These are phyloP conservation scores for Naegleria lovaniensis DNA, from an alignment of 208 protist species.

Conservation along the genomic window DNA sequence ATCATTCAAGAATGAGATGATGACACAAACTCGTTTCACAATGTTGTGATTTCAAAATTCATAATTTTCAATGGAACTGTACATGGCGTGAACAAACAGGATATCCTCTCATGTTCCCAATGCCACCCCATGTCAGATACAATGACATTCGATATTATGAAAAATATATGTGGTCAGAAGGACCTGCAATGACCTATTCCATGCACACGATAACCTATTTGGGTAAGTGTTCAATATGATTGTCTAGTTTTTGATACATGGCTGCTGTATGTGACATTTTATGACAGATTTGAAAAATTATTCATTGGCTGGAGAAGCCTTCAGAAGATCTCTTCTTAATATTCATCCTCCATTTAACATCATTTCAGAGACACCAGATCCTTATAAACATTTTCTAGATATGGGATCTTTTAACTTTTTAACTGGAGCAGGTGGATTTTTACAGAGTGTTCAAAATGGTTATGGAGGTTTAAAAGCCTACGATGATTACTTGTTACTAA, in stretches of 20 bases:
- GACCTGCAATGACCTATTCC: slow-evolving; percentile 43
- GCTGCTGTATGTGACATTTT: too few species aligned
- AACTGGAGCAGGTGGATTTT: slow-evolving; percentile 44
- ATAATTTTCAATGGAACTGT: too few species aligned
- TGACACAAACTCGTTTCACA: too few species aligned
- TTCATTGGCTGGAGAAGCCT: background rate
- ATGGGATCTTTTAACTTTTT: slow-evolving; percentile 42
- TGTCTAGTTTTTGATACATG: too few species aligned
- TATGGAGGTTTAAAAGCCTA: slow-evolving; percentile 41
- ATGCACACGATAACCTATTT: slow-evolving; percentile 37
- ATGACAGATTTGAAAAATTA: slow-evolving; percentile 22
- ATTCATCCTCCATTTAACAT: slow-evolving; percentile 37
- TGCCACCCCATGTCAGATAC: slow-evolving; percentile 20
- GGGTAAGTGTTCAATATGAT: too few species aligned
- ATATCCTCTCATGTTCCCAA: slow-evolving; percentile 38
- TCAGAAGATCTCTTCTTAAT: slow-evolving; percentile 32
- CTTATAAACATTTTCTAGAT: slow-evolving; percentile 28
- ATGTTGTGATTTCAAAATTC: too few species aligned
- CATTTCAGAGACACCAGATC: slow-evolving; percentile 38
- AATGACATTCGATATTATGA: slow-evolving; percentile 41
- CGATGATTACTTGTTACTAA: background rate
- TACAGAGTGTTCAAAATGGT: slow-evolving; percentile 39
- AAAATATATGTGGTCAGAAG: slow-evolving; percentile 7
- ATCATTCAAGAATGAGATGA: too few species aligned
- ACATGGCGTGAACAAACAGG: too few species aligned